phyloP scores from a whole-genome alignment of 352 stramenopile species.

The Globisporangium cylindrosporum region DNA sequence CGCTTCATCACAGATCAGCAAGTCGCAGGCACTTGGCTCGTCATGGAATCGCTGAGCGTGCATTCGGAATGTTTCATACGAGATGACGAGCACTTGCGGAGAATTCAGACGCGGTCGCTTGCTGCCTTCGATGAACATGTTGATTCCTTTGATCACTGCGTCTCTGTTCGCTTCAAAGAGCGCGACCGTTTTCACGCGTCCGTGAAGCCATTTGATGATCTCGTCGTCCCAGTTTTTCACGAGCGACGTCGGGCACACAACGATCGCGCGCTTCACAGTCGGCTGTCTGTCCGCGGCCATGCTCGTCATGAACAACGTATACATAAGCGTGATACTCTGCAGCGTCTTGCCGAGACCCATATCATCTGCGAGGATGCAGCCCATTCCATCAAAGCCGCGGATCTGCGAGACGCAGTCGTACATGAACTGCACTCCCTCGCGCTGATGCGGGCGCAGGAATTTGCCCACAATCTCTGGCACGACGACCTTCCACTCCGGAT shows the following conservation, averaged over 20 bases:
- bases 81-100: constrained; percentile 83
- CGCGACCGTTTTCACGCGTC: constrained; percentile 78
- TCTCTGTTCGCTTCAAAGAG: constrained; percentile 82
- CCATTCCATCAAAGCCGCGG: constrained; percentile 73
- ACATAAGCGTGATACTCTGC: constrained; percentile 87
- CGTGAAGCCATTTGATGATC: constrained; percentile 87
- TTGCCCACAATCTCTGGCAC: constrained; percentile 92
- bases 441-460: constrained; percentile 94
- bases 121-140: constrained; percentile 78
- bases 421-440: constrained; percentile 96
- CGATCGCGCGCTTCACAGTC: constrained; percentile 68
- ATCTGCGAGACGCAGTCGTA: constrained; percentile 93
- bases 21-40: constrained; percentile 86
- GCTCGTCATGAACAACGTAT: constrained; percentile 73
- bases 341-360: constrained; percentile 88
- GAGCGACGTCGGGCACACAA: constrained; percentile 83
- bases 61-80: constrained; percentile 92
- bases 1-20: constrained; percentile 98
- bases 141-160: constrained; percentile 80
- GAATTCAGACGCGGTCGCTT: constrained; percentile 52
- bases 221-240: constrained; percentile 91
- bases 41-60: constrained; percentile 91
- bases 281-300: constrained; percentile 51
- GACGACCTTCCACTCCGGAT: constrained; percentile 63
- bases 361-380: constrained; percentile 86